phyloP scores from a whole-genome alignment of 2,329 filamentous ascomycete species.

The Dendryphion nanum region DNA sequence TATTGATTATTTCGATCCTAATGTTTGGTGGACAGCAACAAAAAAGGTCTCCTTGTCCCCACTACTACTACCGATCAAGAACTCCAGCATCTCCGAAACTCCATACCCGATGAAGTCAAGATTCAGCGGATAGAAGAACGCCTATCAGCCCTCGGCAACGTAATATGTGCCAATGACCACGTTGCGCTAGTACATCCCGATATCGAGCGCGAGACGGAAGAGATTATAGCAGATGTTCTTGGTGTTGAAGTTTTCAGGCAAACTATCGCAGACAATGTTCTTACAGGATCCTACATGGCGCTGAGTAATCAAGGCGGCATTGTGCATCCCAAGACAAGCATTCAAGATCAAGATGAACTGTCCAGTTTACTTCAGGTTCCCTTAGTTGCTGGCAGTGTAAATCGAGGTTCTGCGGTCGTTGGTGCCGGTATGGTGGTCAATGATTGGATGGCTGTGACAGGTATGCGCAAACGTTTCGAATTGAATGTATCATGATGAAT shows the following conservation, averaged over 20 bases:
- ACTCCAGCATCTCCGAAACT: constrained; percentile 94
- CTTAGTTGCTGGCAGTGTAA: constrained; percentile 89
- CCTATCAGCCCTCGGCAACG: constrained; percentile 91
- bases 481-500: neutral
- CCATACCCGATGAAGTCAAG: constrained; percentile 84
- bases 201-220: constrained; percentile 94
- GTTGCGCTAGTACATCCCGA: constrained; percentile 96
- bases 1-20: too few species aligned
- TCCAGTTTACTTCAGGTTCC: constrained; percentile 91
- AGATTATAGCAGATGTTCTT: constrained; percentile 94
- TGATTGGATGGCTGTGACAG: constrained; percentile 92
- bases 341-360: constrained; percentile 97
- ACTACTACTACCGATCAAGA: constrained; percentile 97
- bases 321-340: constrained; percentile 94
- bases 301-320: constrained; percentile 94
- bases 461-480: too few species aligned
- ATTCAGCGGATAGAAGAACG: constrained; percentile 98
- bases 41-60: constrained; percentile 92
- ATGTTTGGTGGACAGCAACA: constrained; percentile 70
- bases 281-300: constrained; percentile 95
- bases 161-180: constrained; percentile 95
- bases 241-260: constrained; percentile 89
- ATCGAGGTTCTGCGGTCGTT: constrained; percentile 91
- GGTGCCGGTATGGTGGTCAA: constrained; percentile 96
- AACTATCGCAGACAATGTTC: constrained; percentile 94